Evolutionary conservation across 1,139 yeast genomes (phyloP), one percentile per base, ranked within the genome.

Genomic region (Casaregolazyma suthepensis): DNA sequence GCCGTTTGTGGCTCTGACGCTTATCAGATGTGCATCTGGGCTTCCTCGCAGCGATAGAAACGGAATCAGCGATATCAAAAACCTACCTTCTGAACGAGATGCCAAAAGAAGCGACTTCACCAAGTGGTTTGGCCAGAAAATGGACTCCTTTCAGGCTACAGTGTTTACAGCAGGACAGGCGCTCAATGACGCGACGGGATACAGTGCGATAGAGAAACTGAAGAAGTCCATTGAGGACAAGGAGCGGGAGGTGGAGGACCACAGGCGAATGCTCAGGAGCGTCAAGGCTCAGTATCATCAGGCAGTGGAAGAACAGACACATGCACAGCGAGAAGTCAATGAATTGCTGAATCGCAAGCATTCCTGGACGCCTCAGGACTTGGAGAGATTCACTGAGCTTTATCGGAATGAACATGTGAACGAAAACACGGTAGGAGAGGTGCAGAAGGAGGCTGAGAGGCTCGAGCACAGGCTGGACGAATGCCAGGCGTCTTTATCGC

Each of bases 101-200:
- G 60, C 70, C 12, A 64, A 62, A 51, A 64, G 81, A 49, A 67
- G 69, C 17, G 65, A 78, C 61, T 77, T 87, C 70, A 79, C 87
- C 53, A 79, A 82, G 55, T 75, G 75, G 63, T 59, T 85, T 43
- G 81, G 76, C 40, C 64, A 69, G 18, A 80, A 81, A 62, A 73
- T 86, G 57, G 87, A 83, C 59, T 80, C 85, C 7, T 66, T 87
- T 37, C 90, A 83, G 61, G 81, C 79, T 23, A 78, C 89, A 0
- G 73, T 86, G 1, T 78, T 84, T 57, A 78, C 83, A 0, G 91
- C 93, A 0, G 84, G 94, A 0, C 75, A 81, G 55, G 80, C 91
- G 0, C 72, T 93, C 46, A 94, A 94, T 65, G 96, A 91, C 63
- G 84, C 90, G 10, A 93, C 99, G 0, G 99, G 99, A 0, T 94